Evolutionary conservation across 352 stramenopile species (phyloP).

Genomic region (Globisporangium yorkense): DNA sequence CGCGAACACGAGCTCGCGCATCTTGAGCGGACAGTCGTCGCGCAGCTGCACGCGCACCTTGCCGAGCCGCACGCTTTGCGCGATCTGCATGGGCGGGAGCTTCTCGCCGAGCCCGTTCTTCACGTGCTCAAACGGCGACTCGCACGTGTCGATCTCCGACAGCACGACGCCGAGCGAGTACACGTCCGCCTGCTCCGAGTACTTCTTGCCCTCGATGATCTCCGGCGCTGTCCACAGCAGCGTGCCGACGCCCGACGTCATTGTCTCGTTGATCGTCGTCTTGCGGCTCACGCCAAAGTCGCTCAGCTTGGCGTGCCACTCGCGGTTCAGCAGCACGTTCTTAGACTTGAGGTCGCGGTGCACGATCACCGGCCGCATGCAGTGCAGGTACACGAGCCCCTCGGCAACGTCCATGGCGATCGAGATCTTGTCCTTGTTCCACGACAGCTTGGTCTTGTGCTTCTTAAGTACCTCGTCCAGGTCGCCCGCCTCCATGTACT

Average conservation of each 20-base stretch:
- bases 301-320: conserved; percentile 73
- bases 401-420: conserved; percentile 83
- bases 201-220: conserved; percentile 83
- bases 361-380: conserved; percentile 58
- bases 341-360: conserved; percentile 87
- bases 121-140: conserved; percentile 48
- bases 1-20: conserved; percentile 42
- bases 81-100: conserved; percentile 66
- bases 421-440: conserved; percentile 64
- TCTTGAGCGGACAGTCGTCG: conserved; percentile 47
- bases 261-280: conserved; percentile 62
- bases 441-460: conserved; percentile 45
- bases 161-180: conserved; percentile 85
- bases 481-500: conserved; percentile 78
- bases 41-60: conserved; percentile 47
- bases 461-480: conserved; percentile 54
- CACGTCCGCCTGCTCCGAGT: conserved; percentile 85
- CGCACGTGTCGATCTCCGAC: conserved; percentile 70
- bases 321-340: conserved; percentile 74
- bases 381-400: conserved; percentile 83
- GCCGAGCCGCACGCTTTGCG: conserved; percentile 49
- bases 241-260: conserved; percentile 76
- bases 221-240: conserved; percentile 84
- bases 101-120: conserved; percentile 38
- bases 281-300: conserved; percentile 85